A percentile compares a stretch with the other conserved stretches of the same genome.
These are phyloP conservation scores for Musa schizocarpa DNA, from an alignment of 176 grass and related monocot genomes.

Conservation along the genomic window DNA sequence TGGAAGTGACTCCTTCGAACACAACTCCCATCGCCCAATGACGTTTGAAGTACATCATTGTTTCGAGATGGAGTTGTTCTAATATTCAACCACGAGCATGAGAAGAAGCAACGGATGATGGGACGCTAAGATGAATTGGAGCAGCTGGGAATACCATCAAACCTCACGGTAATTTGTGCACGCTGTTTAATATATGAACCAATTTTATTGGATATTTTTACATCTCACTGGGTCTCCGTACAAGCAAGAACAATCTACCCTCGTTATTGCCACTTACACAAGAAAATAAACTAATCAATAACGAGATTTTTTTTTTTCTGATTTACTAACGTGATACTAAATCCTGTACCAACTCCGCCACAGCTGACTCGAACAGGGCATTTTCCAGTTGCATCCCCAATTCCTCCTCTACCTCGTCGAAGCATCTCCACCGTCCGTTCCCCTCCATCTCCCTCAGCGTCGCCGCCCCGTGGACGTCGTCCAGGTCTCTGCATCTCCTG, in stretches of 20 bases:
- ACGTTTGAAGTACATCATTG: too few relatives aligned
- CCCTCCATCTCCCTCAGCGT: constrained; percentile 40
- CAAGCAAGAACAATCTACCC: too few relatives aligned
- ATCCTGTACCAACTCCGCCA: constrained; percentile 34
- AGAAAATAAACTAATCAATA: neutral
- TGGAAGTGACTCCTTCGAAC: too few relatives aligned
- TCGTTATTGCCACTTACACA: neutral
- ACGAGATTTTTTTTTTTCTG: neutral
- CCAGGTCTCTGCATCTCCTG: constrained; percentile 15
- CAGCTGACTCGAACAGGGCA: constrained; percentile 23
- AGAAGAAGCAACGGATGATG: too few relatives aligned
- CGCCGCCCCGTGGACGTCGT: constrained; percentile 16
- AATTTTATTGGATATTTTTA: neutral
- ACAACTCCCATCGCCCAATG: too few relatives aligned
- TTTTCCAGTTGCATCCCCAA: constrained; percentile 21
- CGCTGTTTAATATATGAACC: neutral
- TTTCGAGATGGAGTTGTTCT: too few relatives aligned
- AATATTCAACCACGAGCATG: too few relatives aligned
- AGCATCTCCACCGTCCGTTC: constrained; percentile 35
- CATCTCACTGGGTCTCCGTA: neutral
- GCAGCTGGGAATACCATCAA: too few relatives aligned
- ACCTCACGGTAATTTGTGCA: too few relatives aligned
- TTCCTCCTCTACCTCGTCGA: constrained; percentile 30
- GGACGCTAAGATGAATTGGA: too few relatives aligned
- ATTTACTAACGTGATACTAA: neutral